Evolutionary conservation across 1,284 basidiomycete species (phyloP), one percentile per base, ranked within the genome.

Genomic region (Cutaneotrichosporon arboriforme): DNA sequence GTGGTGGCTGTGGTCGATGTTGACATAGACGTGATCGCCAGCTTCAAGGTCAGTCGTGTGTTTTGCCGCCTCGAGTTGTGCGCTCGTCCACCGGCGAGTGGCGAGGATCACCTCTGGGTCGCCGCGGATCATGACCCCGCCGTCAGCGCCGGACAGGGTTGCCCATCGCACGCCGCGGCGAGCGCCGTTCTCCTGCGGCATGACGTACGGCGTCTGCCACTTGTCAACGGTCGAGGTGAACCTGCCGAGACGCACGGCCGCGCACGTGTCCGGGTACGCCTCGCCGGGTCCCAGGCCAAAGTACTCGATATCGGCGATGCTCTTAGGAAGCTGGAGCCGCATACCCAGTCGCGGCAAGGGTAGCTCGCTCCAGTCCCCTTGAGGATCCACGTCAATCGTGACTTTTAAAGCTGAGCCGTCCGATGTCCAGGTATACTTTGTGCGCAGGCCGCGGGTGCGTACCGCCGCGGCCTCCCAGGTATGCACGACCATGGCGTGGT

Each of bases 101-200:
- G 55, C 58, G 31, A 63, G 43, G 33, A 37, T 47, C 23, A 47
- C 47, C 3, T 18, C 33, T 7, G 46, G 46, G 3, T 20, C n/a
- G 13, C 41, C 45, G 1, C 47, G 40, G 40, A 62, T 44, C 7
- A 34, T 17, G 12, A 37, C 17, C 0, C 10, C 18, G 1, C 37
- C 38, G 9, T 40, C 15, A 7, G 31, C 17, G 20, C 9, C 41
- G 10, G 35, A 15, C 26, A 62, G 18, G 10, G 51, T 42, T 10
- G 58, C 58, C 51, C 51, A 54, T 2, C 54, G 51, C 7, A 60
- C 58, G 17, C 52, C 58, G 1, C 34, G 17, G n/a, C 61, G 52
- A 9, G 20, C 34, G 0, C 61, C 61, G 39, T 62, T 62, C 56
- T 62, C 61, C 46, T 62, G 61, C 21, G 61, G 61, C 38, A 20